Evolutionary conservation across 2,329 filamentous ascomycete genomes (phyloP), one percentile per base, ranked within the genome.

Genomic region (Alternaria panax): DNA sequence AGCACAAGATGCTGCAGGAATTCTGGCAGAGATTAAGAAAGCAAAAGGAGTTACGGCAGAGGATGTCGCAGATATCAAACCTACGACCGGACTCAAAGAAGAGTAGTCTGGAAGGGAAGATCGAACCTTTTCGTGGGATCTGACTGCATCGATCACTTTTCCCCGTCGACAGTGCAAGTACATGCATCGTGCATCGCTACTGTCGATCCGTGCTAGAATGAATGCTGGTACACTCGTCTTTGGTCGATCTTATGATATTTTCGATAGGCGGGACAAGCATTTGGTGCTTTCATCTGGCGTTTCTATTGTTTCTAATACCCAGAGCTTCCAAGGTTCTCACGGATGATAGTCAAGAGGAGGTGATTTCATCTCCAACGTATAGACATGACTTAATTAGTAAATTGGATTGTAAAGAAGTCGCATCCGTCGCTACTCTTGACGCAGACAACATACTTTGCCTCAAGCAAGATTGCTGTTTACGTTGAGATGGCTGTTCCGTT

Each of bases 281-380:
- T 16, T 12, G 14, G 30, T 9, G 14, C 5, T 24, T 47, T 38
- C 24, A 22, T 22, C 45, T 8, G 43, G 51, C 43, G 11, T 32
- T 48, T 7, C 27, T 46, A 24, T 9, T 54, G 9, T 58, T 54
- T 28, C 42, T 18, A 36, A 58, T 48, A 43, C 50, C 41, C 51
- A 18, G 24, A 27, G 24, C 22, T 32, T 28, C 1, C 14, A n/a
- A 27, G 25, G 25, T 25, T 28, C 1, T n/a, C 22, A n/a, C 14
- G 3, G 11, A 28, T 3, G 20, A 40, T 52, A 20, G 9, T 6
- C 24, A 6, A 20, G 28, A n/a, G 24, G 38, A 22, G 38, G 40
- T 32, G 8, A 25, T 3, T 24, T 8, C 30, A 20, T 16, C 27
- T 43, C 22, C 32, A 9, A 2, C 20, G 14, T 12, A 8, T 34